Percentiles rank a stretch among this genome's conserved stretches.
Evolutionary conservation across 805 yeast species (phyloP).

Genomic region (Candida rishiriensis): DNA sequence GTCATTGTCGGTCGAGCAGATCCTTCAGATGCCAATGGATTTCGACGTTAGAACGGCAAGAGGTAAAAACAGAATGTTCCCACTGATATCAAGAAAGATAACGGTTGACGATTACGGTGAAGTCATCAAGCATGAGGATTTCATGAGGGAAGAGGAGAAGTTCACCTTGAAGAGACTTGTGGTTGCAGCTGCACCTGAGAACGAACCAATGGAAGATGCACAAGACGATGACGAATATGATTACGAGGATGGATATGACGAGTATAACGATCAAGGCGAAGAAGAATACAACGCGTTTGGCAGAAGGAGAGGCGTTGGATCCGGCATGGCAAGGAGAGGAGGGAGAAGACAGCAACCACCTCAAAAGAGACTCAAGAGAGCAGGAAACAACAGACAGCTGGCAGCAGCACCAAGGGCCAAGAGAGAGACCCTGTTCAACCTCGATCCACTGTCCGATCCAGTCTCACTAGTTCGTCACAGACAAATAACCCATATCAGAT

Average conservation of each 20-base stretch:
- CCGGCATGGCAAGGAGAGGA: constrained; percentile 10
- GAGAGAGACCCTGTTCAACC: constrained; percentile 16
- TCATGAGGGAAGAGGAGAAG: constrained; percentile 48
- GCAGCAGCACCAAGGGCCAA: background rate
- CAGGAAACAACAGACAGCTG: constrained; percentile 1
- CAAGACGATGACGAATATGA: constrained; percentile 16
- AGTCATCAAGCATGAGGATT: constrained; percentile 61
- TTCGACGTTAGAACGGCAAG: constrained; percentile 48
- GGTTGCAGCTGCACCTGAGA: constrained; percentile 19
- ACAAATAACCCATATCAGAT: constrained; percentile 43
- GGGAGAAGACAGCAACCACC: constrained; percentile 10
- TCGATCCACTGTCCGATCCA: constrained; percentile 25
- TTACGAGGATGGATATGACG: constrained; percentile 20
- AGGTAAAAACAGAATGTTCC: constrained; percentile 68
- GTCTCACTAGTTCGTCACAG: constrained; percentile 8
- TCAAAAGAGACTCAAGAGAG: too few species aligned
- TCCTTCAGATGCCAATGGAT: constrained; percentile 45
- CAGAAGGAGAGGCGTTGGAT: constrained; percentile 12
- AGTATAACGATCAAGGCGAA: constrained; percentile 21
- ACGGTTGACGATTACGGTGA: constrained; percentile 88
- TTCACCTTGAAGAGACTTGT: constrained; percentile 27
- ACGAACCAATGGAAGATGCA: constrained; percentile 4
- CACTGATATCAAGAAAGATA: constrained; percentile 53
- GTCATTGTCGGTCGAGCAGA: constrained; percentile 32
- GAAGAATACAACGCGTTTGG: constrained; percentile 20